Conservation (phyloP, 2,329 filamentous ascomycete genomes). For the Dactylellina drechsleri region DNA sequence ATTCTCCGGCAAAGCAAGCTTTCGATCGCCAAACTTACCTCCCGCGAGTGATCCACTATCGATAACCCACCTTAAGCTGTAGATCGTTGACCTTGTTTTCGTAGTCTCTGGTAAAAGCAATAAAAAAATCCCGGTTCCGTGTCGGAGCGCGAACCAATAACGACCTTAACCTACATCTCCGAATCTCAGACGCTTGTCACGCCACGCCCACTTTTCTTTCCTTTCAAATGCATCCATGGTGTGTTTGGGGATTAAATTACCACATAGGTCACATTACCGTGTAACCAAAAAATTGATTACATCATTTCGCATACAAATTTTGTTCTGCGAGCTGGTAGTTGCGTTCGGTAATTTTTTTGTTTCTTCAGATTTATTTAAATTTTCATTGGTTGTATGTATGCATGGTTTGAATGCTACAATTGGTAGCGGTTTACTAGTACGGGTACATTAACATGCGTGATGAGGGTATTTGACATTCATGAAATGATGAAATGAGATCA, state of each 20-base stretch:
- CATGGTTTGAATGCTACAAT: background rate
- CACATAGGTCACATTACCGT: background rate
- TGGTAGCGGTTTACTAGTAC: background rate
- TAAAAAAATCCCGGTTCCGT: no score
- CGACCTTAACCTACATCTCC: no score
- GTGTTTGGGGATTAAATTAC: background rate
- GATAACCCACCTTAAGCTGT: no score
- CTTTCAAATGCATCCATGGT: background rate
- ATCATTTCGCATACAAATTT: slow-evolving; percentile 8
- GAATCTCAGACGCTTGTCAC: background rate
- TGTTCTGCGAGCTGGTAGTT: background rate
- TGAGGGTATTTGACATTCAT: slow-evolving; percentile 6
- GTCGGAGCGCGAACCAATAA: no score
- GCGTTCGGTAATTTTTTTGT: background rate
- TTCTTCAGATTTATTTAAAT: no score
- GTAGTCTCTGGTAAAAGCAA: no score
- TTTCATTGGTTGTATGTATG: background rate
- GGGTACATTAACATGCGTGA: background rate
- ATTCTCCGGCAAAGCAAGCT: no score
- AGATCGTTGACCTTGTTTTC: no score
- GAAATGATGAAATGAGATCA: background rate
- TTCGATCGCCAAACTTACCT: no score
- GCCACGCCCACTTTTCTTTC: background rate
- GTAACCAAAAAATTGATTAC: background rate
- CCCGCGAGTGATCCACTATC: no score